Percentiles rank a stretch among this genome's conserved stretches.
phyloP scores from a whole-genome alignment of 805 yeast genomes.

The Ogataea methylovora region DNA sequence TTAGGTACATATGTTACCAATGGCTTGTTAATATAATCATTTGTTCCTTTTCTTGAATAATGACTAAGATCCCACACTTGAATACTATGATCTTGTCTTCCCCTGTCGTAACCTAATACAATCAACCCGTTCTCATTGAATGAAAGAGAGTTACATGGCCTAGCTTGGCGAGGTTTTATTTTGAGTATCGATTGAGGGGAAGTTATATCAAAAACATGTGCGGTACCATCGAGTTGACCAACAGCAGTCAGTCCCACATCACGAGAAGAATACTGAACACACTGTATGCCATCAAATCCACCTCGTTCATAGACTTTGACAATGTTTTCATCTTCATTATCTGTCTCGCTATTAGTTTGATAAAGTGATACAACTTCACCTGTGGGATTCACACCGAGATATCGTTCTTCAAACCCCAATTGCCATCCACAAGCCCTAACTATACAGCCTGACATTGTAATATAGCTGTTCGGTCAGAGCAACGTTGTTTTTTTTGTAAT shows the following conservation, averaged over 20 bases:
- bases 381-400: constrained; percentile 64
- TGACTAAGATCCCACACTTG: constrained; percentile 75
- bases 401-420: constrained; percentile 44
- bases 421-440: constrained; percentile 58
- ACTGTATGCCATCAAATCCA: constrained; percentile 64
- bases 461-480: too few relatives aligned
- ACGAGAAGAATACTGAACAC: constrained; percentile 52
- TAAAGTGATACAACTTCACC: constrained; percentile 74
- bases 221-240: constrained; percentile 67
- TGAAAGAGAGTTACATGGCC: constrained; percentile 71
- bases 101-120: constrained; percentile 75
- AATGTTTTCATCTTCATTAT: constrained; percentile 42
- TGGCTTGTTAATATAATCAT: constrained; percentile 47
- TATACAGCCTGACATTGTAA: constrained; percentile 53
- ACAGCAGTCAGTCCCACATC: constrained; percentile 58
- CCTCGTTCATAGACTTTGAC: constrained; percentile 43
- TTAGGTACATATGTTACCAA: constrained; percentile 54
- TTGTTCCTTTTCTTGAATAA: constrained; percentile 38
- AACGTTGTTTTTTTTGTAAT: too few relatives aligned
- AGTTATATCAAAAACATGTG: constrained; percentile 55
- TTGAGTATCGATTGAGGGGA: constrained; percentile 28
- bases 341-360: constrained; percentile 28
- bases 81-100: constrained; percentile 66
- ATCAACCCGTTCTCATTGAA: constrained; percentile 59
- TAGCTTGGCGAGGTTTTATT: constrained; percentile 53